Conservation (phyloP, 768 basidiomycete species). For the Lyophyllum semitale region DNA sequence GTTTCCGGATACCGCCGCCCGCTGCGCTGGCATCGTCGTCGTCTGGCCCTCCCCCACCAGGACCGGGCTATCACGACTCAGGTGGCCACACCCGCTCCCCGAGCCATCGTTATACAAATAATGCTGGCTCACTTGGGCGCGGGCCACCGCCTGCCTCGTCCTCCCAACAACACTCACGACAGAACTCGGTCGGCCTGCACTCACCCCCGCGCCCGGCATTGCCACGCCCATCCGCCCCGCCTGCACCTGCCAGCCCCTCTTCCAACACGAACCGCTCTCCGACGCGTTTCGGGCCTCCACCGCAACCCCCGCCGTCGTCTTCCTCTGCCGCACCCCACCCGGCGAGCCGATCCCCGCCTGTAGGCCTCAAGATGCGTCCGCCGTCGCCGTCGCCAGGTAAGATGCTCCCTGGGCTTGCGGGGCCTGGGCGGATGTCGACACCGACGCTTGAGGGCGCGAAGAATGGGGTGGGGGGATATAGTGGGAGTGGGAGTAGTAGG, state of each 20-base stretch:
- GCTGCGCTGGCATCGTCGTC: slow-evolving; percentile 23
- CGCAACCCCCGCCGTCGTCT: slow-evolving; percentile 12
- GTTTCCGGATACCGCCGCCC: slow-evolving; percentile 30
- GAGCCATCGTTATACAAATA: slow-evolving; percentile 39
- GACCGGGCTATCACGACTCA: slow-evolving; percentile 28
- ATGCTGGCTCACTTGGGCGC: slow-evolving; percentile 18
- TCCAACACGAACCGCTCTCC: too few relatives aligned
- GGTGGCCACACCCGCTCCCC: slow-evolving; percentile 36
- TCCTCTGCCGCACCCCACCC: slow-evolving; percentile 17
- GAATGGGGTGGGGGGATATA: slow-evolving; percentile 10
- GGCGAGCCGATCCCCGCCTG: slow-evolving; percentile 26
- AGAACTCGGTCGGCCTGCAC: slow-evolving; percentile 25
- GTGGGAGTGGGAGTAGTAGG: slow-evolving; percentile 23
- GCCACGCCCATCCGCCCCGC: slow-evolving; percentile 24
- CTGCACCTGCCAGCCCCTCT: slow-evolving; percentile 25
- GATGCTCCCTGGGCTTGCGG: slow-evolving; percentile 21
- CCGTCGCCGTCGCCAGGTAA: slow-evolving; percentile 28
- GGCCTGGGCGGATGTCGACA: slow-evolving; percentile 23
- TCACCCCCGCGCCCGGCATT: slow-evolving; percentile 38
- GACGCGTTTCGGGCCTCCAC: too few relatives aligned
- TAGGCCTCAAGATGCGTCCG: slow-evolving; percentile 34
- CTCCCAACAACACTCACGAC: slow-evolving; percentile 25
- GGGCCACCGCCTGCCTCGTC: slow-evolving; percentile 19
- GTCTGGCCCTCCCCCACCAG: slow-evolving; percentile 21
- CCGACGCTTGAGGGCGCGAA: slow-evolving; percentile 24